These are phyloP conservation scores for Mycena pura DNA, from an alignment of 768 basidiomycete species.

Conservation along the genomic window DNA sequence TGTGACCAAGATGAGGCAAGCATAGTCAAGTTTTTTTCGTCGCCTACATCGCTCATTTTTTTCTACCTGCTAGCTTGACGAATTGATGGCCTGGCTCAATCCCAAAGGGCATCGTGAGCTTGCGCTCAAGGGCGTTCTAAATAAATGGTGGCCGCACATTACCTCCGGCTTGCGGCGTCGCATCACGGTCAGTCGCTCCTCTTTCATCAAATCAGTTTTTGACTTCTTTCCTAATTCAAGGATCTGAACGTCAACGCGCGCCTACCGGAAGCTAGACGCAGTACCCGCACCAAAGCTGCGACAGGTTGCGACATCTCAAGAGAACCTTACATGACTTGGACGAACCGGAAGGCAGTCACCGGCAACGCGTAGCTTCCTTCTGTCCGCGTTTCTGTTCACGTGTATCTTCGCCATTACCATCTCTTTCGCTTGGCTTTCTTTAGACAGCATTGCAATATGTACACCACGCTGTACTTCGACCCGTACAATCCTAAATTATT, in stretches of 20 bases:
- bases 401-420: constrained; percentile 9
- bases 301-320: constrained; percentile 68
- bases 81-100: constrained; percentile 89
- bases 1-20: constrained; percentile 85
- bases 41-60: constrained; percentile 16
- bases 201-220: constrained; percentile 1
- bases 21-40: constrained; percentile 30
- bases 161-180: constrained; percentile 81
- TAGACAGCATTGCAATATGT: constrained; percentile 28
- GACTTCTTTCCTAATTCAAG: constrained; percentile 43
- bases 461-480: constrained; percentile 8
- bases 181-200: constrained; percentile 59
- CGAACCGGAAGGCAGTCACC: constrained; percentile 69
- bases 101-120: constrained; percentile 90
- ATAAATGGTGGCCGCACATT: constrained; percentile 87
- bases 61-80: constrained; percentile 67
- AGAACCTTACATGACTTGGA: constrained; percentile 90
- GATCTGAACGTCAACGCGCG: constrained; percentile 74
- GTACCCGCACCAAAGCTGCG: constrained; percentile 68
- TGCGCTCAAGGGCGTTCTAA: constrained; percentile 75
- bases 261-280: constrained; percentile 81
- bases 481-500: constrained; percentile 19
- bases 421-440: constrained; percentile 19
- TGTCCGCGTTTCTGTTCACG: constrained; percentile 27
- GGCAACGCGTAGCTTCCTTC: constrained; percentile 52